Evolutionary conservation across 1,284 basidiomycete genomes (phyloP), one percentile per base, ranked within the genome.

Genomic region (Heterobasidion occidentale): DNA sequence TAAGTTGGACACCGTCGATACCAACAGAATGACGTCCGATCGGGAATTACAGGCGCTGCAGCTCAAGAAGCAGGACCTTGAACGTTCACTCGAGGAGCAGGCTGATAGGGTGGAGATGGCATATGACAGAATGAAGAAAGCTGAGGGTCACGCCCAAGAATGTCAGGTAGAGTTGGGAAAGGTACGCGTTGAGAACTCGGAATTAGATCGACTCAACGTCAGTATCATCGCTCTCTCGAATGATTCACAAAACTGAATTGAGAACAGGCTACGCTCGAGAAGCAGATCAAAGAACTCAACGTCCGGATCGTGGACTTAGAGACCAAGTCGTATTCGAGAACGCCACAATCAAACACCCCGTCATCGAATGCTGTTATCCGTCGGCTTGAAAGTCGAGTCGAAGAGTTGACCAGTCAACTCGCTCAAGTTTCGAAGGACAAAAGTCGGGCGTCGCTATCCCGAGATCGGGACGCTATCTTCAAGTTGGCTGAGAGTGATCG

Each of bases 251-350:
- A 42, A 49, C 50, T 51, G 57, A 17, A n/a, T 45, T 46, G 36
- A 49, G 44, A 49, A 33, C 61, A 93, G 90, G 89, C 88, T 9
- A 83, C 77, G 58, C 75, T 93, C 19, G 90, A 92, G 73, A 91
- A 90, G 65, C 86, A 91, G 68, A 77, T 88, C 64, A 92, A 92
- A 66, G 88, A 92, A 52, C 72, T 92, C 36, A 90, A 91, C 58
- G 78, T 90, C 42, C 85, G 84, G 36, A 82, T 92, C 57, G 84
- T 90, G 8, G 90, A 92, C 64, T 74, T 92, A 11, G 91, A 92
- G 67, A 90, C 89, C 0, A 86, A 78, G 63, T 85, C 89, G 1
- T 85, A 89, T 61, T 70, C 83, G 8, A 81, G 68, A 58, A 80
- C 81, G 15, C 83, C 88, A n/a, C 77, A 85, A 27, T 77, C 84